Base-by-base conservation (phyloP, 1,139 yeast species). In the Pneumocystis canis region DNA sequence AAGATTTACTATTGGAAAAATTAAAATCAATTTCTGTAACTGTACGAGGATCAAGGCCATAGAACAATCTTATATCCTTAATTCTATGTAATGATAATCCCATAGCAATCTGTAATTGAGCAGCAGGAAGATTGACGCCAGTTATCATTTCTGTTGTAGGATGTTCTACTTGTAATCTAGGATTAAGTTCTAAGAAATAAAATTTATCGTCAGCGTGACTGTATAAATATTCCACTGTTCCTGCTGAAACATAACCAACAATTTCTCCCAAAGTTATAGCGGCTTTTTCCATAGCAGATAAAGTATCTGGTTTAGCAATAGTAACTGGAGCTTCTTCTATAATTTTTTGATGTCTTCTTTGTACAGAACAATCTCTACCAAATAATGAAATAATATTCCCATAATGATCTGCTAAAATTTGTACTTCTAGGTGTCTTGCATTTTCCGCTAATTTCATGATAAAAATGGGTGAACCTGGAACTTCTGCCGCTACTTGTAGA, bases 121-220 rank as follows among this genome's bases (percentile, higher is more conserved):
- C 96, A 66, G 97, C 95, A 54, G 98, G 98, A 73, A 92, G 81
- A 74, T 92, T 92, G 63, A 92, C 97, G 68, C 98, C 98, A 33
- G 96, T 86, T 64, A 89, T 98, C 98, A 92, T 92, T 79, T 92
- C 98, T 58, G 98, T 92, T 62, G 98, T 92, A 71, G 98, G 98
- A 80, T 92, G 98, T 80, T 92, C 98, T 67, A 92, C 98, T 80
- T 92, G 98, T 74, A 92, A 81, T 80, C 98, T 87, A 71, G 98
- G 98, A 75, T 92, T 92, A 73, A 92, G 81, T 78, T 92, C 98
- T 74, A 92, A 81, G 75, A 92, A 92, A 80, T 89, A 92, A 74
- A 90, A 92, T 75, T 90, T 89, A 75, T 90, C 92, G 68, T 92
- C 97, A 63, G 87, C 83, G 73, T 89, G 92, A 28, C 97, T 89